phyloP scores from a whole-genome alignment of 2,329 filamentous ascomycete genomes.

The Scopulariopsis brevicaulis region DNA sequence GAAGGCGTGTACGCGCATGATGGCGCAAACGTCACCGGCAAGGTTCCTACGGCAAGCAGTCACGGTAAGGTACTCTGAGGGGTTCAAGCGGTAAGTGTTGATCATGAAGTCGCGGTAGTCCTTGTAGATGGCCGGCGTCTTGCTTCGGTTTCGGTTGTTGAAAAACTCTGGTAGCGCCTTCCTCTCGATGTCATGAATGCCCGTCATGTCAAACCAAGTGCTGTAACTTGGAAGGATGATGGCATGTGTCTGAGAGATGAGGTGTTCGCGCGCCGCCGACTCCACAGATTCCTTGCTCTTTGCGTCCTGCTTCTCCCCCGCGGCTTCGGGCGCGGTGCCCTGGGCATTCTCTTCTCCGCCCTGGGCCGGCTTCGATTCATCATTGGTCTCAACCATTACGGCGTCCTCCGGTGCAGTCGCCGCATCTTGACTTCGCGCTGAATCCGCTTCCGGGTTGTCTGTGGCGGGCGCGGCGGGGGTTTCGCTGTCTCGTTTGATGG shows the following conservation, averaged over 20 bases:
- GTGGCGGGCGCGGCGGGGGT: slow-evolving; percentile 33
- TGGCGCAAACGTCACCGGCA: slow-evolving; percentile 94
- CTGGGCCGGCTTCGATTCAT: slow-evolving; percentile 36
- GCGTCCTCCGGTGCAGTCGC: slow-evolving; percentile 24
- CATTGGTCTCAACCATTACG: slow-evolving; percentile 54
- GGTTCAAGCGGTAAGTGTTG: slow-evolving; percentile 95
- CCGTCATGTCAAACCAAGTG: slow-evolving; percentile 98
- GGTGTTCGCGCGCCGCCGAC: slow-evolving; percentile 78
- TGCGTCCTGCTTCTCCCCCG: slow-evolving; percentile 39
- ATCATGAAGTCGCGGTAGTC: slow-evolving; percentile 99
- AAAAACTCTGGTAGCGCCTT: slow-evolving; percentile 97
- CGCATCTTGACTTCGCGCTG: neutral
- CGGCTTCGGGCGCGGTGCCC: slow-evolving; percentile 31
- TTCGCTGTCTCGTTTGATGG: slow-evolving; percentile 48
- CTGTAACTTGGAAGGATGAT: slow-evolving; percentile 97
- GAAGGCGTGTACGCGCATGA: slow-evolving; percentile 97
- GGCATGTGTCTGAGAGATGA: slow-evolving; percentile 86
- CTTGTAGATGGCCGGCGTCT: slow-evolving; percentile 94
- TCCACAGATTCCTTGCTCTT: slow-evolving; percentile 76
- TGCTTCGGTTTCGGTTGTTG: slow-evolving; percentile 96
- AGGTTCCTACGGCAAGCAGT: slow-evolving; percentile 92
- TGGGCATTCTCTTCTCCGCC: slow-evolving; percentile 28
- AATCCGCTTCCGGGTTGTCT: slow-evolving; percentile 31
- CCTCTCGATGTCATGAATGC: slow-evolving; percentile 80
- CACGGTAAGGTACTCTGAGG: slow-evolving; percentile 90